Percentiles rank a stretch among this genome's conserved stretches.
These are phyloP conservation scores for Grosmannia clavigera DNA, from an alignment of 2,329 filamentous ascomycete genomes.

Conservation along the genomic window DNA sequence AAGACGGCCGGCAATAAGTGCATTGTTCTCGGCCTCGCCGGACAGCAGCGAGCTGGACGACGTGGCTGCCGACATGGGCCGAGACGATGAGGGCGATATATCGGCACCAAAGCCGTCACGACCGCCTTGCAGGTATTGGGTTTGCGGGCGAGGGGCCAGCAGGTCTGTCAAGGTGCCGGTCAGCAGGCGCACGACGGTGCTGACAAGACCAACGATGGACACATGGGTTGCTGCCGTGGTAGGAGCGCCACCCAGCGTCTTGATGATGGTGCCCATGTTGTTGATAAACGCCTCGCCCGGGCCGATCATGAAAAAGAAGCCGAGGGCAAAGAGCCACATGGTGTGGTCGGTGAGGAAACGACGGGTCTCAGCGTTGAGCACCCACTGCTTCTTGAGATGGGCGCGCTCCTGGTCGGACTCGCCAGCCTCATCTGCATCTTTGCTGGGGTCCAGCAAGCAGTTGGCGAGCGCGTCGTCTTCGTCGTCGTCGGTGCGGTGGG, in stretches of 20 bases:
- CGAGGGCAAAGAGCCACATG: constrained; percentile 89
- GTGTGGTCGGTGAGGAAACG: constrained; percentile 76
- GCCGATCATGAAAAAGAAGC: constrained; percentile 86
- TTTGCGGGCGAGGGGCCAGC: constrained; percentile 57
- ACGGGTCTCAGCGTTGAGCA: constrained; percentile 82
- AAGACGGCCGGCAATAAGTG: not conserved
- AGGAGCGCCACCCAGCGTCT: constrained; percentile 40
- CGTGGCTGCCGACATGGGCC: constrained; percentile 11
- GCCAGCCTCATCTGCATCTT: constrained; percentile 8
- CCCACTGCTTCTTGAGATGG: constrained; percentile 69
- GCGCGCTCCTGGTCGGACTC: constrained; percentile 18
- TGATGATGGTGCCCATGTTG: constrained; percentile 87
- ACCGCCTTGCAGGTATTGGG: constrained; percentile 37
- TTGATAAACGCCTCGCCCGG: constrained; percentile 98
- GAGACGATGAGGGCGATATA: constrained; percentile 20
- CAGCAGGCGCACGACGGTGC: constrained; percentile 78
- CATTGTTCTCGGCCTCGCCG: not conserved
- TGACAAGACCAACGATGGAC: constrained; percentile 80
- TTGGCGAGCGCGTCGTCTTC: constrained; percentile 7
- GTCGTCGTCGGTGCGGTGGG: not conserved
- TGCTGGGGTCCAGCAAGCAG: constrained; percentile 10
- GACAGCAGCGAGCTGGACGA: not conserved
- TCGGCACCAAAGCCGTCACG: not conserved
- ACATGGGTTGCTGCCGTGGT: constrained; percentile 77
- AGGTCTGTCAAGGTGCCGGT: constrained; percentile 83